A percentile compares a stretch with the other conserved stretches of the same genome.
These are phyloP conservation scores for Rubroboletus satanas DNA, from an alignment of 768 basidiomycete genomes.

Conservation along the genomic window DNA sequence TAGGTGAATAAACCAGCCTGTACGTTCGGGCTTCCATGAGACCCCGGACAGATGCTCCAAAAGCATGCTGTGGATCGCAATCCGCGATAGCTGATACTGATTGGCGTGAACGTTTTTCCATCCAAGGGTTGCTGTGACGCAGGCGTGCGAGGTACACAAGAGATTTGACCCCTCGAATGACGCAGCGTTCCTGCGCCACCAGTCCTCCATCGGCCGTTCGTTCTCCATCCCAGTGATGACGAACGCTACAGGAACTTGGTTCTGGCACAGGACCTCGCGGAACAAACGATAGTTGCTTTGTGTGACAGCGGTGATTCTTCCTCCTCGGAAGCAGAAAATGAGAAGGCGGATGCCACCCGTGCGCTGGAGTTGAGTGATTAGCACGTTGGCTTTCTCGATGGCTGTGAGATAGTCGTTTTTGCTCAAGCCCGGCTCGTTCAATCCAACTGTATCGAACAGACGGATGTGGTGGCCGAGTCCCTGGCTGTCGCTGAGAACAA, in stretches of 20 bases:
- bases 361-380: conserved; percentile 31
- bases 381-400: conserved; percentile 26
- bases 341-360: conserved; percentile 28
- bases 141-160: conserved; percentile 33
- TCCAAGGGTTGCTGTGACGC: conserved; percentile 35
- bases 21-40: conserved; percentile 21
- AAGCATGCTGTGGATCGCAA: conserved; percentile 21
- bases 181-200: conserved; percentile 32
- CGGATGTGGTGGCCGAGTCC: conserved; percentile 12
- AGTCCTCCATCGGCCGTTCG: conserved; percentile 28
- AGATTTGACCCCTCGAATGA: conserved; percentile 22
- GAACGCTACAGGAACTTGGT: conserved; percentile 29
- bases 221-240: conserved; percentile 32
- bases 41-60: conserved; percentile 11
- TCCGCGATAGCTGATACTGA: conserved; percentile 33
- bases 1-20: conserved; percentile 21
- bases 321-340: conserved; percentile 32
- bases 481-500: conserved; percentile 13
- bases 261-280: conserved; percentile 25
- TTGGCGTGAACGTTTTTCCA: conserved; percentile 15
- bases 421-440: conserved; percentile 25
- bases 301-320: conserved; percentile 25
- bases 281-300: conserved; percentile 29
- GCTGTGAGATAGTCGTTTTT: conserved; percentile 21
- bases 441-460: conserved; percentile 32